Conservation (phyloP, 2,329 filamentous ascomycete species). For the Pseudogymnoascus sp. region DNA sequence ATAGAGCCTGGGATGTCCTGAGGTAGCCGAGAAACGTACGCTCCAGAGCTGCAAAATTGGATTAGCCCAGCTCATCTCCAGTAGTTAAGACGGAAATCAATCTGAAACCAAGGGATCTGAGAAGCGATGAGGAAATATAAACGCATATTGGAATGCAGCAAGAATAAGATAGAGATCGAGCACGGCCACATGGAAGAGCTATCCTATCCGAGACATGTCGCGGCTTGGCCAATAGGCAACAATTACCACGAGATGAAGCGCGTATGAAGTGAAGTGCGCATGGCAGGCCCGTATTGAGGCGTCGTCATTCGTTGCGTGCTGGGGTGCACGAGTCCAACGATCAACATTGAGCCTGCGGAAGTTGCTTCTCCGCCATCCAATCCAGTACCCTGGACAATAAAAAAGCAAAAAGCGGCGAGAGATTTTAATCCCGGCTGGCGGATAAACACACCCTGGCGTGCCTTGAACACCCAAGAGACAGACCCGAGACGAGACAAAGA, state of each 20-base stretch:
- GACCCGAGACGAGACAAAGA: slow-evolving; percentile 5
- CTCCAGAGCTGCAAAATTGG: slow-evolving; percentile 53
- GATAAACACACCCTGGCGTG: slow-evolving; percentile 1
- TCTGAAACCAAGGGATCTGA: slow-evolving; percentile 1
- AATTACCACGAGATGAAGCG: slow-evolving; percentile 3
- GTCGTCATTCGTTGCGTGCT: slow-evolving; percentile 5
- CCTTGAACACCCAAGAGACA: background rate
- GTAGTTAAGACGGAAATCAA: background rate
- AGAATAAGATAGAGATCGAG: background rate
- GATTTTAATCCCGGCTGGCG: background rate
- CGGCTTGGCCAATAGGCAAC: background rate
- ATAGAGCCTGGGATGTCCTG: slow-evolving; percentile 59
- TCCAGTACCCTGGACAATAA: background rate
- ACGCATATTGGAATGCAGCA: background rate
- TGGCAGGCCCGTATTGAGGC: background rate
- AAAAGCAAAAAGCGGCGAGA: slow-evolving; percentile 5
- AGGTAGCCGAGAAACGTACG: slow-evolving; percentile 67
- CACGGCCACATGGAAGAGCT: slow-evolving; percentile 2
- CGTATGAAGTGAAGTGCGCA: background rate
- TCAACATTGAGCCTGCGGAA: slow-evolving; percentile 3
- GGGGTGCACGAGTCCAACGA: background rate
- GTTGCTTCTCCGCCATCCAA: slow-evolving; percentile 6
- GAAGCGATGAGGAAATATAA: background rate
- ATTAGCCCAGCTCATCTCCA: background rate
- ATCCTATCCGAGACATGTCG: slow-evolving; percentile 1